Base-by-base conservation (phyloP, 2,329 filamentous ascomycete genomes). In the Colletotrichum phormii region DNA sequence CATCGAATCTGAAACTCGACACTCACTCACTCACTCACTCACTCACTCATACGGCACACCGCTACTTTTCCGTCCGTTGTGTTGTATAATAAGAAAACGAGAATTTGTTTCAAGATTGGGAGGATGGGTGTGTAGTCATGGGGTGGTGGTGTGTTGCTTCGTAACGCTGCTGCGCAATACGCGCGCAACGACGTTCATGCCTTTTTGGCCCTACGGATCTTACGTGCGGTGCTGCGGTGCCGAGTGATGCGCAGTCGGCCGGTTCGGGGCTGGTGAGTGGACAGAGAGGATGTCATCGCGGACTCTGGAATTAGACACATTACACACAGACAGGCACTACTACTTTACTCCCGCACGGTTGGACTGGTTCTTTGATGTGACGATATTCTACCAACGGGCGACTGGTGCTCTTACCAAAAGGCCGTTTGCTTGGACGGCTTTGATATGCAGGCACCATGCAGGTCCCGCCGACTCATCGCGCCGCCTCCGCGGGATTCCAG, bases 1-100 rank as follows among this genome's bases (percentile, higher is more conserved):
- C 37, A 18, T 49, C 8, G 29, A 22, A 29, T 46, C 62, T 64
- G 62, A 64, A 64, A 64, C 62, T 24, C 62, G 49, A 51, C 33
- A 51, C 61, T 53, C 22, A 22, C 9, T 24, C 42, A 11, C 5
- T 24, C 53, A 22, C 9, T 24, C 42, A 11, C 5, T 24, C 53
- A 18, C 35, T 15, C 37, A 8, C 37, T 42, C 26, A 29, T 8
- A 42, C 53, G 53, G 22, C 22, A 11, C 22, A 55, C 53, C 11
- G 22, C 15, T 55, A 55, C 53, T 1, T 29, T 26, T 26, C 42
- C 42, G 42, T 49, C 37, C 37, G 37, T 42, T 42, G 37, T 42
- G 37, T 42, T 18, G 37, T 49, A 11, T 22, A 49, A 49, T 35
- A 35, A 49, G n/a, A 46, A 49, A 46, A 46, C 11, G 18, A 49